Percentiles rank a stretch among this genome's conserved stretches.
phyloP scores from a whole-genome alignment of 2,329 filamentous ascomycete species.

The Leptodontidium sp. region DNA sequence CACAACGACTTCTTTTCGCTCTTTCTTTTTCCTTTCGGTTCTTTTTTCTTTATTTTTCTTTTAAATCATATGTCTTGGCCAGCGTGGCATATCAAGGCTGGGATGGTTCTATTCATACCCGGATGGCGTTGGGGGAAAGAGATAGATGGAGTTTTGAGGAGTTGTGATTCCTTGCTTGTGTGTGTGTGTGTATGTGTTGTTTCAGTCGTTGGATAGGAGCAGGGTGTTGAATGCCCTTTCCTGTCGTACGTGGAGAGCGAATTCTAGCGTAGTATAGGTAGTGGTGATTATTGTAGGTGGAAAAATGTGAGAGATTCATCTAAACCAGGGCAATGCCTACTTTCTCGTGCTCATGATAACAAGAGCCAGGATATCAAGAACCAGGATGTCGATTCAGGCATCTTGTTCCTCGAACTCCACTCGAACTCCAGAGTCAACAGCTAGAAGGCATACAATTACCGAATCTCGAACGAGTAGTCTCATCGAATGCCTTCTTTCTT shows the following conservation, averaged over 20 bases:
- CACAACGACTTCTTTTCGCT: slow-evolving; percentile 32
- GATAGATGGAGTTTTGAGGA: slow-evolving; percentile 38
- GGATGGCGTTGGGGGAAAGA: slow-evolving; percentile 38
- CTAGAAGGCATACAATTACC: too few relatives aligned
- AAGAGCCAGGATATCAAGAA: too few relatives aligned
- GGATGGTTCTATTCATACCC: slow-evolving; percentile 41
- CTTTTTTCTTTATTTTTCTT: slow-evolving; percentile 18
- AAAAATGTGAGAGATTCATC: slow-evolving; percentile 10
- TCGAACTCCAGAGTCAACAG: too few relatives aligned
- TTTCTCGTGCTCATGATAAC: background rate
- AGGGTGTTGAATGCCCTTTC: slow-evolving; percentile 31
- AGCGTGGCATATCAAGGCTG: slow-evolving; percentile 42
- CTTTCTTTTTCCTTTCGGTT: slow-evolving; percentile 31
- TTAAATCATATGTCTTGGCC: slow-evolving; percentile 41
- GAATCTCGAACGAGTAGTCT: background rate
- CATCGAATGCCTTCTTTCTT: too few relatives aligned
- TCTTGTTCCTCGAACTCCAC: too few relatives aligned
- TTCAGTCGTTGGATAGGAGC: slow-evolving; percentile 5
- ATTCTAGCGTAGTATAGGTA: background rate
- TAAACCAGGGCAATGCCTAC: slow-evolving; percentile 7
- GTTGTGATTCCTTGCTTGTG: slow-evolving; percentile 21
- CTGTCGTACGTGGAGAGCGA: background rate
- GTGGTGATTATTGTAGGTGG: background rate
- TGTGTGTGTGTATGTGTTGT: background rate
- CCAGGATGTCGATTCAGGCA: too few relatives aligned